Percentiles rank a stretch among this genome's conserved stretches.
Conservation (phyloP, 495 filamentous ascomycete genomes). For the Talaromyces trachyspermus region DNA sequence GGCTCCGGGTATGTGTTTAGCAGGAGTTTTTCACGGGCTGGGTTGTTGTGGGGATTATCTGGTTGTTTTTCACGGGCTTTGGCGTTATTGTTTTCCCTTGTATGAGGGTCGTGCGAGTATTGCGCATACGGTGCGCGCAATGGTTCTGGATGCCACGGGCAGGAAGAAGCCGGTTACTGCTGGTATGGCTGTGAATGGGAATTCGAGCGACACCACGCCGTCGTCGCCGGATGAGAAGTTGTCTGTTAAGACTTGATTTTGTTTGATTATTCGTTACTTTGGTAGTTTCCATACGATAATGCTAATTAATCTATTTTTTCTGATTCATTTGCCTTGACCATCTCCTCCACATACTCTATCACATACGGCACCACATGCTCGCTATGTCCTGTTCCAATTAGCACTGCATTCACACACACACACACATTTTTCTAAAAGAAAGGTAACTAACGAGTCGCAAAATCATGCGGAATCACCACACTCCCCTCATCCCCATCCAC, state of each 20-base stretch:
- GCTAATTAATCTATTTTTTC: background rate
- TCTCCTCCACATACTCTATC: slow-evolving; percentile 4
- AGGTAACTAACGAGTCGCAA: slow-evolving; percentile 6
- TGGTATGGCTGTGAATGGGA: too few relatives aligned
- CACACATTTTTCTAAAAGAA: background rate
- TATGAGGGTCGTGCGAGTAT: slow-evolving; percentile 74
- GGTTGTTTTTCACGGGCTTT: slow-evolving; percentile 71
- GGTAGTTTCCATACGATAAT: background rate
- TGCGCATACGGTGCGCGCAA: slow-evolving; percentile 52
- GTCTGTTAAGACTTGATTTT: slow-evolving; percentile 5
- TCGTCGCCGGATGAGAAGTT: slow-evolving; percentile 4
- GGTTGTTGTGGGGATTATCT: slow-evolving; percentile 78
- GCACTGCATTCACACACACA: background rate
- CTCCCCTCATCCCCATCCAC: slow-evolving; percentile 6
- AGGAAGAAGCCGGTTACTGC: slow-evolving; percentile 27
- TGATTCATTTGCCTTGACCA: background rate
- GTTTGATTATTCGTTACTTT: background rate
- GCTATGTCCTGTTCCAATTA: slow-evolving; percentile 4
- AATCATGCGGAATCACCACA: slow-evolving; percentile 9
- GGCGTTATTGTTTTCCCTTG: slow-evolving; percentile 78
- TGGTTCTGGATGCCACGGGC: slow-evolving; percentile 63
- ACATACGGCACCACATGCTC: slow-evolving; percentile 8
- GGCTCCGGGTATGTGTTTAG: slow-evolving; percentile 80
- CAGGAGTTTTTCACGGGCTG: slow-evolving; percentile 90
- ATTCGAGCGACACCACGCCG: too few relatives aligned